Evolutionary conservation across 305 asterid species (phyloP), one percentile per base, ranked within the genome.

Genomic region (Lippia alba): DNA sequence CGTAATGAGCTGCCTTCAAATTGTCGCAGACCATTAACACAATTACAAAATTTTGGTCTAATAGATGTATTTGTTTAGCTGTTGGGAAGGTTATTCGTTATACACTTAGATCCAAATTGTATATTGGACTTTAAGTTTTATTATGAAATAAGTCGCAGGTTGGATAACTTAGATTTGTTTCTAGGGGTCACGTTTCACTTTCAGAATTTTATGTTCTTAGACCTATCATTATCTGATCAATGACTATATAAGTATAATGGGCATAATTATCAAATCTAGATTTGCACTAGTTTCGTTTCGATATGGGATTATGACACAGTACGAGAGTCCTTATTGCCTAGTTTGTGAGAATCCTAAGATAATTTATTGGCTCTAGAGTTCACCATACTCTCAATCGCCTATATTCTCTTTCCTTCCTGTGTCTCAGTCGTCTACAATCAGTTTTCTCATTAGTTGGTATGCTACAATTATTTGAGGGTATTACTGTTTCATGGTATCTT

Each of bases 401-500:
- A 44, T 18, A 45, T n/a, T 33, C n/a, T 51, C 8, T 33, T 17
- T 12, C 17, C 4, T 39, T 56, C 33, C 24, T 44, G 15, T 2
- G 61, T 60, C 17, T 56, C 55, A 54, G 40, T 60, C 39, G 32
- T n/a, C 8, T 20, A 49, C 30, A 45, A 15, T 15, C 41, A 15
- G 4, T 56, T 24, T 69, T 7, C 40, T 33, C 17, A 24, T 17
- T 24, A 9, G 53, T 48, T 66, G 56, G 40, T 59, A 24, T 59
- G 63, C 58, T 16, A 57, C 19, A 30, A 7, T 63, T 67, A 56
- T 4, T 46, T 36, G 33, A 41, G 61, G 49, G 58, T 17, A 57
- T 74, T 24, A 41, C 56, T 66, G 9, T 48, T 16, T 64, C 2
- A 14, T 33, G 41, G 53, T 48, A 17, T 12, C 76, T 51, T 70